Percentiles rank a stretch among this genome's conserved stretches.
Conservation (phyloP, 1,284 basidiomycete genomes). For the Pseudozyma flocculosa region DNA sequence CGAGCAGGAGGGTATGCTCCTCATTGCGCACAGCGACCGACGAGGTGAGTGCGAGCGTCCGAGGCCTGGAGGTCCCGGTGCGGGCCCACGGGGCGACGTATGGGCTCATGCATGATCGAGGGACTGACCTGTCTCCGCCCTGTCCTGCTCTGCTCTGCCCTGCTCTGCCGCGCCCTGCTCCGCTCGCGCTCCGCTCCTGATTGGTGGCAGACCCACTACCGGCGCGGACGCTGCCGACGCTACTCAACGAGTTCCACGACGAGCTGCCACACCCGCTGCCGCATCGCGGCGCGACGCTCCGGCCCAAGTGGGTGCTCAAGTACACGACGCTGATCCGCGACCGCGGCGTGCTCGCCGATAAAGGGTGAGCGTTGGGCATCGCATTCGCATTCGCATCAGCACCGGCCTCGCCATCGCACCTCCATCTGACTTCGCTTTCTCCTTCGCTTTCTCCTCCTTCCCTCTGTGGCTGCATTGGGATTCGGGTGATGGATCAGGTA, state of each 20-base stretch:
- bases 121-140: too few species aligned
- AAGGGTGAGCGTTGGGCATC: slow-evolving; percentile 23
- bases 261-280: slow-evolving; percentile 24
- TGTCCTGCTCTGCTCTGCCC: too few species aligned
- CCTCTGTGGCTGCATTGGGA: too few species aligned
- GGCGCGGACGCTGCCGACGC: slow-evolving; percentile 23
- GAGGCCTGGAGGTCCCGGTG: not conserved
- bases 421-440: too few species aligned
- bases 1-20: slow-evolving; percentile 27
- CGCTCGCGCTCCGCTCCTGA: too few species aligned
- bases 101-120: too few species aligned
- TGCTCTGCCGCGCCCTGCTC: too few species aligned
- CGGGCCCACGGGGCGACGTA: too few species aligned
- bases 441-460: too few species aligned
- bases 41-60: slow-evolving; percentile 26
- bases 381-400: not conserved
- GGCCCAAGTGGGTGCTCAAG: slow-evolving; percentile 44
- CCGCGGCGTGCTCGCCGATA: slow-evolving; percentile 46
- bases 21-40: slow-evolving; percentile 37
- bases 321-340: slow-evolving; percentile 48
- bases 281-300: slow-evolving; percentile 2
- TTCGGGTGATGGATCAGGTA: too few species aligned
- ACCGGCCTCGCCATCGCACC: too few species aligned
- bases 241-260: slow-evolving; percentile 39
- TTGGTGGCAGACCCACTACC: slow-evolving; percentile 44